Percentiles rank a stretch among this genome's conserved stretches.
Evolutionary conservation across 768 basidiomycete species (phyloP).

Genomic region (Amanita inopinata): DNA sequence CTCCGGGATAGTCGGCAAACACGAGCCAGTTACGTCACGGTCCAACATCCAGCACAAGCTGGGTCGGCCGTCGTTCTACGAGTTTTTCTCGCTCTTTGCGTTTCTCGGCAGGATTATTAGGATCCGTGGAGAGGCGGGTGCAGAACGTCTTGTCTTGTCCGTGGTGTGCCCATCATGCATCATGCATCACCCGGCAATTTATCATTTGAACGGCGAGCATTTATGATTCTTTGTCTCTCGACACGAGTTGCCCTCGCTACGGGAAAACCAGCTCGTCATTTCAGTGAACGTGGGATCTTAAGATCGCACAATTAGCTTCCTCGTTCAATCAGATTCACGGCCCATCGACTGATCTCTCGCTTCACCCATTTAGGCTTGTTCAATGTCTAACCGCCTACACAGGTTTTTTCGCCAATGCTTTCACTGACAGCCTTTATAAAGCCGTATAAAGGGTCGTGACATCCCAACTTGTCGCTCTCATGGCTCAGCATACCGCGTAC

Average conservation of each 20-base stretch:
- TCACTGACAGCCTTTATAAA: slow-evolving; percentile 5
- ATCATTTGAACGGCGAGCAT: not conserved
- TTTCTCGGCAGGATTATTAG: too few relatives aligned
- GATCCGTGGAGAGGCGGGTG: not conserved
- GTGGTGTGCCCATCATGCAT: not conserved
- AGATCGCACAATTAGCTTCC: slow-evolving; percentile 4
- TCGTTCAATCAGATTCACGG: slow-evolving; percentile 4
- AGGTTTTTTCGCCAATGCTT: slow-evolving; percentile 4
- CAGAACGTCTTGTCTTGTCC: not conserved
- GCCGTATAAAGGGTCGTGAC: not conserved
- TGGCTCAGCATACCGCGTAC: slow-evolving; percentile 5
- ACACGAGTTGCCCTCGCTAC: slow-evolving; percentile 7
- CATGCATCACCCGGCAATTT: not conserved
- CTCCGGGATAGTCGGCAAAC: slow-evolving; percentile 4
- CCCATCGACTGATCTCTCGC: not conserved
- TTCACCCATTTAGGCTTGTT: slow-evolving; percentile 1
- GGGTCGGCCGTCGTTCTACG: not conserved
- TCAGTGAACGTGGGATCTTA: slow-evolving; percentile 5
- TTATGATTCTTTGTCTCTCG: not conserved
- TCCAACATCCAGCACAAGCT: not conserved
- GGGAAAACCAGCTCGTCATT: slow-evolving; percentile 3
- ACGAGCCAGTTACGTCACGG: slow-evolving; percentile 5
- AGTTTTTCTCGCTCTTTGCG: too few relatives aligned
- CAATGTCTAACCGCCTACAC: slow-evolving; percentile 3
- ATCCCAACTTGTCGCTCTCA: slow-evolving; percentile 1